Evolutionary conservation across 306 rosid species (phyloP), one percentile per base, ranked within the genome.

Genomic region (Luffa acutangula): DNA sequence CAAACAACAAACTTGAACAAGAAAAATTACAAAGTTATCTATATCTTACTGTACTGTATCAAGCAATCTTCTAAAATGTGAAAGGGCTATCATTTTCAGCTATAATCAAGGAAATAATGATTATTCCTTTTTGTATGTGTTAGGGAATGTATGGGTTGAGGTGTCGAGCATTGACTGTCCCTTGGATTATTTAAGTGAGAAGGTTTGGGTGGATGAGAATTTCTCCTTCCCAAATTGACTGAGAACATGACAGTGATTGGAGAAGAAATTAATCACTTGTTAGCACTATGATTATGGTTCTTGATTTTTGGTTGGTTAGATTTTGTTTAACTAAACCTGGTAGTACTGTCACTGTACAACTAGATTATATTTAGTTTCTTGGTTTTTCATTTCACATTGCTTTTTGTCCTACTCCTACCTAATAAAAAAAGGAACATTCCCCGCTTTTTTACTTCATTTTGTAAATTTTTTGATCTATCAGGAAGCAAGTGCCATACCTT

Each of bases 401-500:
- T 37, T 36, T 58, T 36, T 36, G 15, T 59, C 66, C 31, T 25
- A 21, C 17, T 25, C n/a, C 11, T 42, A 42, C 37, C 54, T 69
- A 69, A 7, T 39, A 43, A 39, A 66, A 66, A 66, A 66, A 12
- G 13, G 18, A 64, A 0, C 5, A 6, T 3, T 36, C 21, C 52
- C 34, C 42, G 73, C 25, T 3, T 48, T 41, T 41, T 52, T 31
- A 54, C 31, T 52, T 76, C 49, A 34, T 37, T 76, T 36, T 76
- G 18, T 10, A 17, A 33, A 33, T 54, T 3, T 46, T 73, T 60
- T 76, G 60, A 75, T 43, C 62, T 83, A 3, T 79, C 79, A 88
- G 92, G 92, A 95, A 84, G 99, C 99, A 79, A 95, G 97, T 84
- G 93, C 94, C 84, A 89, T 95, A 87, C 99, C 99, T 64, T 95